Base-by-base conservation (phyloP, 179 eudicot species). In the Sideroxylon spinosum region DNA sequence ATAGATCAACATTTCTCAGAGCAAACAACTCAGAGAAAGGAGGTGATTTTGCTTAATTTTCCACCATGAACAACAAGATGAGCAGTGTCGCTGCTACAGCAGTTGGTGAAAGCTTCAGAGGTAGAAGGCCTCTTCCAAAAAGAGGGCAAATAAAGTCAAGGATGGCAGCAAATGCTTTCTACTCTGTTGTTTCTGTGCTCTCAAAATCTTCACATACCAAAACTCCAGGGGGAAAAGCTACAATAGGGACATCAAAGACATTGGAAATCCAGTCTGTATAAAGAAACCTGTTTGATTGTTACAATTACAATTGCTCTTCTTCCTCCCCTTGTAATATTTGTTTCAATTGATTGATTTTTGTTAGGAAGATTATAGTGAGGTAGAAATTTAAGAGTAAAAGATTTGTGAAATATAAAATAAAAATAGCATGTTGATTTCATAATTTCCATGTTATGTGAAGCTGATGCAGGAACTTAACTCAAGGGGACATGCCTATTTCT, bases 121-220 rank as follows among this genome's bases (percentile, higher is more conserved):
- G 74, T 59, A 83, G 80, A 82, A 81, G 84, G 77, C 83, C 83
- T 22, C 72, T 87, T 50, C 95, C 93, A 23, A 86, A 84, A 79
- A 85, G 92, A 81, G 93, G 96, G 50, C 89, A 90, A 49, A 80
- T 88, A 19, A 90, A 87, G 86, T 85, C 81, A 19, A 90, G 87
- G 60, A 91, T 91, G 67, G 89, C 86, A 70, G 79, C 86, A 17
- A 82, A 76, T 76, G 89, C 86, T 76, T 65, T 86, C 62, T 84
- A 87, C 72, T 79, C 90, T 23, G 69, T 91, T 70, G 81, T 81
- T 22, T 78, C 71, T 2, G 61, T 78, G 81, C 78, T 89, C 78
- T 85, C 84, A 23, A 89, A 77, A 86, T 80, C 81, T 53, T 76
- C 78, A 29, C 69, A 82, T 56, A 52, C 67, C 79, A 80, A 57